Conservation (phyloP, 192 early-diverging fungal genomes). For the Backusella australiensis region DNA sequence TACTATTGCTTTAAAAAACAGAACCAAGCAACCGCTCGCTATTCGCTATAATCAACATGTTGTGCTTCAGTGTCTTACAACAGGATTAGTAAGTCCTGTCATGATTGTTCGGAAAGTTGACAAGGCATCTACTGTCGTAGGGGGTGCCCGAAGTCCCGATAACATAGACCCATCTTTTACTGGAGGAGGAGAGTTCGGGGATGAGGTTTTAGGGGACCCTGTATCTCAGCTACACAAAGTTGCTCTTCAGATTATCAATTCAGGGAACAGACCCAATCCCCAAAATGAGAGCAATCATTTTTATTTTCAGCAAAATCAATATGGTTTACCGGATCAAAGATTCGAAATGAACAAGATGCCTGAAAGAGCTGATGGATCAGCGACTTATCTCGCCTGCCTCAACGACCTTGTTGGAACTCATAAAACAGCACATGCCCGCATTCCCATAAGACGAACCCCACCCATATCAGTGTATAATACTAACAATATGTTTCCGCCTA, state of each 20-base stretch:
- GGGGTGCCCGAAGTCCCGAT: slow-evolving; percentile 43
- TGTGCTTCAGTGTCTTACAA: slow-evolving; percentile 81
- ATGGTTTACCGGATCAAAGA: slow-evolving; percentile 5
- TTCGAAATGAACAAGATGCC: slow-evolving; percentile 25
- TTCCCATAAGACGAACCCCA: slow-evolving; percentile 33
- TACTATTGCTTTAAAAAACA: slow-evolving; percentile 65
- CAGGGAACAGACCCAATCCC: not conserved
- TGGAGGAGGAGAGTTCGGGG: slow-evolving; percentile 34
- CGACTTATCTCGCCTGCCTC: slow-evolving; percentile 65
- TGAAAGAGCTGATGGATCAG: slow-evolving; percentile 27
- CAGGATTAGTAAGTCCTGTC: slow-evolving; percentile 76
- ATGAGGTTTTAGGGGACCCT: slow-evolving; percentile 70
- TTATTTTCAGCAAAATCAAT: slow-evolving; percentile 28
- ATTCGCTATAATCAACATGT: slow-evolving; percentile 86
- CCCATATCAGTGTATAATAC: not conserved
- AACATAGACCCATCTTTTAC: slow-evolving; percentile 1
- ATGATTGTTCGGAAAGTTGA: slow-evolving; percentile 85
- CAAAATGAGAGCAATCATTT: not conserved
- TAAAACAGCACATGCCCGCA: slow-evolving; percentile 44
- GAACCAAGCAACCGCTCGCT: slow-evolving; percentile 52
- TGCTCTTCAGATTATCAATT: slow-evolving; percentile 65
- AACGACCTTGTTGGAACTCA: slow-evolving; percentile 73
- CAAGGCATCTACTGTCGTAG: slow-evolving; percentile 70
- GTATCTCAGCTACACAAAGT: slow-evolving; percentile 90
- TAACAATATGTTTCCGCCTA: not conserved